Base-by-base conservation (phyloP, 257 asterid species). In the Marsdenia floribunda region DNA sequence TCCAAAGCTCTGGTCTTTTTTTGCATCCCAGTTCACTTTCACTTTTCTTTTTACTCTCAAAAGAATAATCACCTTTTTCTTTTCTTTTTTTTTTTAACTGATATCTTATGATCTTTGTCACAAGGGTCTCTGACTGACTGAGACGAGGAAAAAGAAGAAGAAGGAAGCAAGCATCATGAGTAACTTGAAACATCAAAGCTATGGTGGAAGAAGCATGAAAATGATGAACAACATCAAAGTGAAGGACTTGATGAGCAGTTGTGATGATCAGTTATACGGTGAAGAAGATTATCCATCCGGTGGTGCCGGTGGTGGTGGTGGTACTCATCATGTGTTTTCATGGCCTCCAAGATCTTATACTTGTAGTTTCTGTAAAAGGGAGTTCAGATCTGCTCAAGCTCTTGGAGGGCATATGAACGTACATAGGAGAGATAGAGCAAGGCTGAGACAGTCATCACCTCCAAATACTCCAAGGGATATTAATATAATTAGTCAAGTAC, bases 331-430 rank as follows among this genome's bases (percentile, higher is more conserved):
- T 49, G 90, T 90, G 24, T 92, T 85, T 73, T 73, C 91, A 68
- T 94, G 99, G 99, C 97, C 97, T 10, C 97, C 97, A 49, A 87
- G 97, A 73, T 81, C 89, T 8, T 94, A 94, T 73, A 72, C 91
- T 0, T 94, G 99, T 80, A 92, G 88, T 76, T 94, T 92, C 72
- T 94, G 99, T 85, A 90, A 86, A 44, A 88, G 98, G 70, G 96
- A 92, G 52, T 94, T 94, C 78, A 90, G 91, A 78, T 92, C 97
- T 69, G 99, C 99, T 59, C 99, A 92, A 76, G 97, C 97, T 9
- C 94, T 94, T 33, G 99, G 99, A 18, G 99, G 98, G 53, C 98
- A 94, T 81, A 94, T 94, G 99, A 94, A 94, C 79, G 97, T 94
- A 44, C 99, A 92, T 78, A 82, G 98, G 60, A 84, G 96, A 53